Base-by-base conservation (phyloP, 371 early-diverging fungal species). In the Amoeboaphelidium occidentale region DNA sequence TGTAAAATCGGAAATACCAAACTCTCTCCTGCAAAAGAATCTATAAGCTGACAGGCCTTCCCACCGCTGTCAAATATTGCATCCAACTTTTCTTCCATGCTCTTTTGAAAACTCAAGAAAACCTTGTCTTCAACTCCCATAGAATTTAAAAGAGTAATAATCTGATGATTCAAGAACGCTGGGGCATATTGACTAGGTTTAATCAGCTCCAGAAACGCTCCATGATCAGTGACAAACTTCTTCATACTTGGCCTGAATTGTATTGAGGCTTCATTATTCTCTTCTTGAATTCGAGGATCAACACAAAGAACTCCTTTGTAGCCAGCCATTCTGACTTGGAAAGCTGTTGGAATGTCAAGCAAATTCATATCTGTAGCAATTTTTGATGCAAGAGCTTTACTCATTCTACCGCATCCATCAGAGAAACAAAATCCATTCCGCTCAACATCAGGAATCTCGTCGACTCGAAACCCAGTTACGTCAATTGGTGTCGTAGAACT, bases 321-420 rank as follows among this genome's bases (percentile, higher is more conserved):
- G 3, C 86, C 86, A 21, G 71, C 83, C 3, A 79, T 55, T 39
- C 87, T 73, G 27, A 85, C 75, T 54, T 90, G 87, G 43, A 79
- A 76, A 0, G 84, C 86, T 23, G 70, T 65, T 0, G 86, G 85
- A 0, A 63, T 48, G 0, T 55, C 47, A 32, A 58, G 57, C 25
- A 79, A 60, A 25, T 68, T 65, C 51, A 80, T 50, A 10, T 54
- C 56, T 0, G 58, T 45, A 0, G 70, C 67, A 6, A 79, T 68
- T 20, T 55, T 66, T 57, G 41, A 49, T 0, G 79, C 79, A 17
- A 78, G 49, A 1, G 25, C 55, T 4, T 51, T 52, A 0, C 77
- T 70, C 4, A 86, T 74, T 23, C 58, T 63, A 3, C 89, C 89
- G n/a, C 80, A 74, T 12, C 91, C 91, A 55, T 90, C 91, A 2